phyloP scores from a whole-genome alignment of 2,329 filamentous ascomycete species.

The Colletotrichum endophyticum region DNA sequence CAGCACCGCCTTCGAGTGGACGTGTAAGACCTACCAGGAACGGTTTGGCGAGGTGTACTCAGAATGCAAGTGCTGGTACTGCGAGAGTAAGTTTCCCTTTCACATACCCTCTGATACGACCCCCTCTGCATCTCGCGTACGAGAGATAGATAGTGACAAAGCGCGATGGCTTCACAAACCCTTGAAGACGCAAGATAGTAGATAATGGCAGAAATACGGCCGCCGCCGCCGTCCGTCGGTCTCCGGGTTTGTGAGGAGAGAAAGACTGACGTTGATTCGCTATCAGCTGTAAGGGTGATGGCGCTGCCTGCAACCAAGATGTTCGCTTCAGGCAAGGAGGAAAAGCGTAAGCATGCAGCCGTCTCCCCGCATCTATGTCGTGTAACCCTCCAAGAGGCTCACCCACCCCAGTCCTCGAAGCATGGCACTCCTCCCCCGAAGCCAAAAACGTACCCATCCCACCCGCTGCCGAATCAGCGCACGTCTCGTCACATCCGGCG shows the following conservation, averaged over 20 bases:
- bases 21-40: slow-evolving; percentile 68
- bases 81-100: slow-evolving; percentile 55
- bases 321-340: slow-evolving; percentile 48
- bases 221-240: not conserved
- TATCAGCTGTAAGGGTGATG: slow-evolving; percentile 57
- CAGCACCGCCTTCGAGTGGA: slow-evolving; percentile 70
- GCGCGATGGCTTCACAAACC: not conserved
- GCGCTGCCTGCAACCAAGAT: slow-evolving; percentile 52
- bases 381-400: not conserved
- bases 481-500: slow-evolving; percentile 73
- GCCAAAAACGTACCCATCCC: slow-evolving; percentile 51
- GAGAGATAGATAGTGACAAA: not conserved
- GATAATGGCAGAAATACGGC: not conserved
- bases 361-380: not conserved
- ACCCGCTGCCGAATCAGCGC: slow-evolving; percentile 53
- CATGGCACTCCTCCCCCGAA: slow-evolving; percentile 48
- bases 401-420: slow-evolving; percentile 27
- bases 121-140: not conserved
- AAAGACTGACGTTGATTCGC: not conserved
- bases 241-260: not conserved
- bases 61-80: slow-evolving; percentile 80
- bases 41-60: slow-evolving; percentile 68
- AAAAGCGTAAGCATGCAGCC: slow-evolving; percentile 36
- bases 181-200: not conserved
- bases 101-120: not conserved